Evolutionary conservation across 768 basidiomycete genomes (phyloP), one percentile per base, ranked within the genome.

Genomic region (Artomyces pyxidatus): DNA sequence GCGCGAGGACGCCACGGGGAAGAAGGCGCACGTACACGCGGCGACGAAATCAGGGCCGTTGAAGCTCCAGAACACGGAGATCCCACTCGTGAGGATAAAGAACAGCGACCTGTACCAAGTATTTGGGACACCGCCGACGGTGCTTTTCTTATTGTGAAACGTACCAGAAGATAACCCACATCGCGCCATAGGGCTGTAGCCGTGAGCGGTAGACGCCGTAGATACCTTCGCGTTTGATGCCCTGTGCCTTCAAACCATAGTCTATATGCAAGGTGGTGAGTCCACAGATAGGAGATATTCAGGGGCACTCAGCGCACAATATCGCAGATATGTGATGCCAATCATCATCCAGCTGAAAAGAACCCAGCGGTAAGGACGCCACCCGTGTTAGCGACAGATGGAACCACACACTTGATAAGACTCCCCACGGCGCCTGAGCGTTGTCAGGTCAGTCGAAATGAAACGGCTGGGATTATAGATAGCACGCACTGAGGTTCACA

Each of bases 131-230:
- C 11, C 23, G 6, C 17, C 16, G 30, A 30, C 9, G 27, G 29
- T 19, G n/a, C n/a, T n/a, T n/a, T n/a, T n/a, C n/a, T n/a, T n/a
- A n/a, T n/a, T n/a, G n/a, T n/a, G n/a, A n/a, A 2, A 47, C 52
- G 44, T 39, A 56, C 55, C 55, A 53, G 42, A 54, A 54, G 16
- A 56, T 29, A 22, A 50, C 52, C 46, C 53, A 56, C 48, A 54
- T 50, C 6, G 52, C 55, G 29, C 48, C 55, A 26, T 54, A 56
- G 2, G 55, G 55, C 45, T 56, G 55, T 32, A 56, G 43, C 32
- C 49, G 23, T 25, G 55, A 56, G 10, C 55, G 48, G 10, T 56
- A 56, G 22, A 42, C 26, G 4, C 29, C 32, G 29, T 45, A n/a
- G 29, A 37, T 11, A 3, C 37, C 45, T 5, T 30, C n/a, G 28